Evolutionary conservation across 2,329 filamentous ascomycete species (phyloP), one percentile per base, ranked within the genome.

Genomic region (Cytospora leucostoma): DNA sequence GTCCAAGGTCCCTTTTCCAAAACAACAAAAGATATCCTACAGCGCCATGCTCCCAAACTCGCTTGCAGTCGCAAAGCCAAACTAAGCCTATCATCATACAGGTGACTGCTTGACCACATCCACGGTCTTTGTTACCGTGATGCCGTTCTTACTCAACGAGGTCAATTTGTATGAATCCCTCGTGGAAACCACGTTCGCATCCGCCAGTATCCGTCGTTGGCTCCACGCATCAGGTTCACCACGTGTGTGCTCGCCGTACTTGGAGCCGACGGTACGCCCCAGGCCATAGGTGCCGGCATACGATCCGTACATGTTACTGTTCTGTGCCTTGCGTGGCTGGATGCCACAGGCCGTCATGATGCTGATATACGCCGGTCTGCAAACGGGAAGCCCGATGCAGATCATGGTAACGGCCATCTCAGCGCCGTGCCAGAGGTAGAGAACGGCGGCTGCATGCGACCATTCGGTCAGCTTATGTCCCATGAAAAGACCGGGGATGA

Each of bases 361-460:
- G 61, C 55, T 60, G 6, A 35, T 38, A 33, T 61, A 56, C 21
- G 64, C 64, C n/a, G 64, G 64, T 32, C 61, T 62, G 61, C 64
- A 61, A 2, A 64, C 61, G 21, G 64, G 64, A 54, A 65, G 34
- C 27, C 64, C 64, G 12, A 65, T 65, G 61, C 64, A 65, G 50
- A 65, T 65, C 64, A 65, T 65, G 13, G 64, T 65, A 17, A 65
- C 64, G 49, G 64, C 64, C 64, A 65, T 65, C n/a, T 65, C 64
- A 40, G 64, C 61, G 11, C 64, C 64, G 37, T 65, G 64, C 64
- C 64, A 65, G 13, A 65, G 60, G 44, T 65, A 65, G 34, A 65
- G 64, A 4, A 65, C 59, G 10, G 64, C 61, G 35, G 64, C 64
- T 65, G 34, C 51, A 11, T 19, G 21, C n/a, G 2, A 32, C 8